A percentile compares a stretch with the other conserved stretches of the same genome.
Evolutionary conservation across 441 rosid species (phyloP).

Genomic region (Bocquillonia castaneifolia): DNA sequence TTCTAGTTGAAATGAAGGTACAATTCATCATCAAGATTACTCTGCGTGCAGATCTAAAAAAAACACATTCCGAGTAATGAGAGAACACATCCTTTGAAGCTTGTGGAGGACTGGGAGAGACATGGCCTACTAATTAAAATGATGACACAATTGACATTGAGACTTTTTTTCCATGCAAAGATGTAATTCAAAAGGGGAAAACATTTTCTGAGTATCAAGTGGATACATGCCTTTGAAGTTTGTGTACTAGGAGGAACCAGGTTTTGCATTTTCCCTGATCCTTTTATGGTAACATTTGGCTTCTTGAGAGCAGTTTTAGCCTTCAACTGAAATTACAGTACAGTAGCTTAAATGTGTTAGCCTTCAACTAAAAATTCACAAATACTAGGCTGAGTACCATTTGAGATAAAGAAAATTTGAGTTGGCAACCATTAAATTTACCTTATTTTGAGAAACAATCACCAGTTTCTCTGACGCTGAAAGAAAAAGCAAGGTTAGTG

Average conservation of each 20-base stretch:
- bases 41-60: neutral
- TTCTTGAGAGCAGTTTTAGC: conserved; percentile 43
- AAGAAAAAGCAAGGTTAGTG: conserved; percentile 26
- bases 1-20: neutral
- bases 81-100: conserved; percentile 29
- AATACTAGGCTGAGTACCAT: conserved; percentile 7
- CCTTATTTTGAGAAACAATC: conserved; percentile 46
- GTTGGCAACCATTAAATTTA: conserved; percentile 25
- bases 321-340: conserved; percentile 37
- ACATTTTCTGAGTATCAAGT: neutral
- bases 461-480: conserved; percentile 51
- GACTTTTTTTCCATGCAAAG: neutral
- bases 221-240: conserved; percentile 34
- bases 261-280: conserved; percentile 41
- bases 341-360: conserved; percentile 23
- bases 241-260: conserved; percentile 39
- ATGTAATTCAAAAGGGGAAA: neutral
- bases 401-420: conserved; percentile 11
- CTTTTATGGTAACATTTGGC: conserved; percentile 41
- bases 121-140: conserved; percentile 29
- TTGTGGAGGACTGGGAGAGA: conserved; percentile 32
- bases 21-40: neutral
- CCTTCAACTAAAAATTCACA: conserved; percentile 38
- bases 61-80: neutral
- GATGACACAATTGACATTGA: neutral